Evolutionary conservation across 805 yeast species (phyloP).

Genomic region (Wickerhamiella vanderwaltii): DNA sequence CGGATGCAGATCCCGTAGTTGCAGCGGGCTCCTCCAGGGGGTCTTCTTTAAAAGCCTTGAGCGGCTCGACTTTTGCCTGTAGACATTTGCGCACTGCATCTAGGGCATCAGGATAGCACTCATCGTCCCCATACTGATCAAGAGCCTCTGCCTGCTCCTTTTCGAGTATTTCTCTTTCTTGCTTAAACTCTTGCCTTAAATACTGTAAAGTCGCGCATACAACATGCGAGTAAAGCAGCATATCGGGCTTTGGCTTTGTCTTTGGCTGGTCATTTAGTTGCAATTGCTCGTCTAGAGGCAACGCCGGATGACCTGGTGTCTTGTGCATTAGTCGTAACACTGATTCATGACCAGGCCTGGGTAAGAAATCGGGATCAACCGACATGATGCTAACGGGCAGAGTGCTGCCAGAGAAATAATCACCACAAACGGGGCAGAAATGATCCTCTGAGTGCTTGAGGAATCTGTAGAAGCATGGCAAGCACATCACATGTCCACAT

Average conservation of each 20-base stretch:
- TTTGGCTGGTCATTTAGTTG: conserved; percentile 16
- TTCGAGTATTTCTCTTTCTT: conserved; percentile 5
- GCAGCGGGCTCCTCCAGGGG: conserved; percentile 24
- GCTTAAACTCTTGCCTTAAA: conserved; percentile 32
- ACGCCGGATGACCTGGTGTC: neutral
- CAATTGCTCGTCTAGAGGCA: conserved; percentile 14
- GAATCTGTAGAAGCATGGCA: conserved; percentile 64
- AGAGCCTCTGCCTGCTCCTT: conserved; percentile 42
- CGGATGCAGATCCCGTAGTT: conserved; percentile 23
- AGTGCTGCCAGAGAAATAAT: conserved; percentile 12
- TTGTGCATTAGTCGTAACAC: conserved; percentile 17
- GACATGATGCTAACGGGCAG: conserved; percentile 19
- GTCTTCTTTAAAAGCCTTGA: neutral
- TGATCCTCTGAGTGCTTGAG: conserved; percentile 33
- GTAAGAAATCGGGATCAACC: conserved; percentile 13
- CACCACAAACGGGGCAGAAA: conserved; percentile 21
- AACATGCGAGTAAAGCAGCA: conserved; percentile 45
- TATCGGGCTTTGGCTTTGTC: conserved; percentile 23
- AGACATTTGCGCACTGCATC: conserved; percentile 5
- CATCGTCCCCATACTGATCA: conserved; percentile 16
- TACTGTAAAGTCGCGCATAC: conserved; percentile 52
- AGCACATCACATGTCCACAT: conserved; percentile 90
- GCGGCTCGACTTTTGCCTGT: conserved; percentile 20
- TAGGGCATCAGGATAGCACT: conserved; percentile 18
- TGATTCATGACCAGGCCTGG: conserved; percentile 19